These are phyloP conservation scores for Narthecium ossifragum DNA, from an alignment of 106 monocot species.

Conservation along the genomic window DNA sequence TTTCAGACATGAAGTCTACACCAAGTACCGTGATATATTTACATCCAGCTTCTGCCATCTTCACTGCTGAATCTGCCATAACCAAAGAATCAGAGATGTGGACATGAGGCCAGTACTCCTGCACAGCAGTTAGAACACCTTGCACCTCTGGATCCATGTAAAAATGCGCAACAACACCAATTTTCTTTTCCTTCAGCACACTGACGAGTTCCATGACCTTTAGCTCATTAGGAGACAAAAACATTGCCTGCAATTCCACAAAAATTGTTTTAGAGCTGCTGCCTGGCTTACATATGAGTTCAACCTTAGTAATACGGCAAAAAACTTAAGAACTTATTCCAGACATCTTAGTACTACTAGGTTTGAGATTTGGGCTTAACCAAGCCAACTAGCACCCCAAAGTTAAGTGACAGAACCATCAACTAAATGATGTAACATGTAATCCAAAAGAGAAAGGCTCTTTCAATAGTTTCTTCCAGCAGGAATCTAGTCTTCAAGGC, in stretches of 20 bases:
- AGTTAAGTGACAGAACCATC: too few species aligned
- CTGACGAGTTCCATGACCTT: constrained; percentile 76
- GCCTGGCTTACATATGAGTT: too few species aligned
- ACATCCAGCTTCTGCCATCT: constrained; percentile 97
- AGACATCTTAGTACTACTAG: too few species aligned
- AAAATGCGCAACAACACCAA: constrained; percentile 97
- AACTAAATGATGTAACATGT: too few species aligned
- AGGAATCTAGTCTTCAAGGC: too few species aligned
- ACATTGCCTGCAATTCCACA: constrained; percentile 70
- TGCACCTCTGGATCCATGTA: constrained; percentile 99
- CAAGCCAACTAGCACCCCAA: too few species aligned
- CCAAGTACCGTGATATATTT: constrained; percentile 84
- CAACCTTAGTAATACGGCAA: too few species aligned
- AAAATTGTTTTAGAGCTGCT: constrained; percentile 14
- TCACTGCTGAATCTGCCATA: constrained; percentile 94
- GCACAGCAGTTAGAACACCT: constrained; percentile 91
- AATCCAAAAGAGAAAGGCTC: too few species aligned
- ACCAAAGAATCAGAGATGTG: constrained; percentile 97
- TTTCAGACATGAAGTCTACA: constrained; percentile 99
- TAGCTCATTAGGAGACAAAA: constrained; percentile 63
- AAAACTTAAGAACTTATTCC: too few species aligned
- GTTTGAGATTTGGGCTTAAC: too few species aligned
- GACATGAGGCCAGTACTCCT: constrained; percentile 88
- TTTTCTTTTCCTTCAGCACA: constrained; percentile 79
- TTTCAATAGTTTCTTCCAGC: too few species aligned